These are phyloP conservation scores for Phialocephala sp. DNA, from an alignment of 2,329 filamentous ascomycete genomes.

Conservation along the genomic window DNA sequence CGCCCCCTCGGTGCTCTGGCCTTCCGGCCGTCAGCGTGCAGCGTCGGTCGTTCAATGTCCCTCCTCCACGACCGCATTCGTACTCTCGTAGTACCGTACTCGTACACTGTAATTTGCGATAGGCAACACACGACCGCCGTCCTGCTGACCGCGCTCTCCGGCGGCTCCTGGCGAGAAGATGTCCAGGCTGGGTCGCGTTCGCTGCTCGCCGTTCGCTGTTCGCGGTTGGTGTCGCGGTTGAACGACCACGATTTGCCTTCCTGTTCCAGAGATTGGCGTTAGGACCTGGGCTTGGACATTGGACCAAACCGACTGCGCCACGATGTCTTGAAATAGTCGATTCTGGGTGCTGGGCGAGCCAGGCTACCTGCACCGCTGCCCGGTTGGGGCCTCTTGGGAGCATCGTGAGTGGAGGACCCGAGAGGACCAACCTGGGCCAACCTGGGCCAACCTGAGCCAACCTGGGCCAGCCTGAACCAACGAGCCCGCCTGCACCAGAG, in stretches of 20 bases:
- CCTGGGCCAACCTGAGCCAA: too few species aligned
- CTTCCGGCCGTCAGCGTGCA: not conserved
- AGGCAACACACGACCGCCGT: not conserved
- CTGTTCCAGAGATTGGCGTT: conserved; percentile 3
- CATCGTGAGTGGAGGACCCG: not conserved
- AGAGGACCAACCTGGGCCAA: too few species aligned
- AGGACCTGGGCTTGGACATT: too few species aligned
- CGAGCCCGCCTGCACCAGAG: too few species aligned
- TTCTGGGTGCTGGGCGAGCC: not conserved
- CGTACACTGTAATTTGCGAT: not conserved
- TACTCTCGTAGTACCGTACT: not conserved
- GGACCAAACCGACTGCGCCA: not conserved
- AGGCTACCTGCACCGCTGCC: not conserved
- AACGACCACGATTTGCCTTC: not conserved
- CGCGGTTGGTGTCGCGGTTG: too few species aligned
- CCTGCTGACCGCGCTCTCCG: not conserved
- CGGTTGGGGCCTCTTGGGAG: not conserved
- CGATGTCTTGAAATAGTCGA: conserved; percentile 7
- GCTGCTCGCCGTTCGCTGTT: too few species aligned
- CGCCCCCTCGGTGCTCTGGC: not conserved
- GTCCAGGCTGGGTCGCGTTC: not conserved
- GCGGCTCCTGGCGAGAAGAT: too few species aligned
- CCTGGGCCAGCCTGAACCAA: too few species aligned
- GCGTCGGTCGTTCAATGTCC: not conserved
- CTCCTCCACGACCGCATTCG: not conserved